Conservation (phyloP, 2,329 filamentous ascomycete genomes). For the Aspergillus quadrilineatus region DNA sequence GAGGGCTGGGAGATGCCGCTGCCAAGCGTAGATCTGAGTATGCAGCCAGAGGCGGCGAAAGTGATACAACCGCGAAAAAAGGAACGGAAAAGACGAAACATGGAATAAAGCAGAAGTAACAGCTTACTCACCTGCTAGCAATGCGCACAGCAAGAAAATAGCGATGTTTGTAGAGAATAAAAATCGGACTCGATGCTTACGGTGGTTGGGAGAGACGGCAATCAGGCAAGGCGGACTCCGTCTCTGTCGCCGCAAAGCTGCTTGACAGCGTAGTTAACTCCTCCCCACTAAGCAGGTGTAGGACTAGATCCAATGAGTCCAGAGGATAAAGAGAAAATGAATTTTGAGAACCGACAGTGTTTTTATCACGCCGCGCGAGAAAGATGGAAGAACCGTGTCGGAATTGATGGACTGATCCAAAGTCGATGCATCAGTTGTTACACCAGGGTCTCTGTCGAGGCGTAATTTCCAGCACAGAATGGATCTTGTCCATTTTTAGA, state of each 20-base stretch:
- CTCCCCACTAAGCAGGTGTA: background rate
- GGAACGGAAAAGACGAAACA: slow-evolving; percentile 2
- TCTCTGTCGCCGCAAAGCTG: slow-evolving; percentile 1
- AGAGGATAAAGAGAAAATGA: background rate
- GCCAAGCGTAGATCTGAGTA: slow-evolving; percentile 38
- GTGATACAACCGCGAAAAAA: slow-evolving; percentile 16
- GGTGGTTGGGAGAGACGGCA: slow-evolving; percentile 10
- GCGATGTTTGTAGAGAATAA: background rate
- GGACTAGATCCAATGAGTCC: background rate
- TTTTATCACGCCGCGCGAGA: background rate
- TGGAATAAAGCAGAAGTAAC: background rate
- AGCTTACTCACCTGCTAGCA: background rate
- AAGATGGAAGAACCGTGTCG: background rate
- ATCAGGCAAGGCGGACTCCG: slow-evolving; percentile 5
- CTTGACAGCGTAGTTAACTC: background rate
- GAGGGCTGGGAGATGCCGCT: slow-evolving; percentile 35
- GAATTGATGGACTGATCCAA: slow-evolving; percentile 11
- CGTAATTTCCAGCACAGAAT: slow-evolving; percentile 30
- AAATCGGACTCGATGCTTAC: slow-evolving; percentile 5
- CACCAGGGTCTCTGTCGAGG: slow-evolving; percentile 15
- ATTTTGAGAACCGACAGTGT: background rate
- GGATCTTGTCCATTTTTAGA: slow-evolving; percentile 15
- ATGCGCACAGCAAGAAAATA: background rate
- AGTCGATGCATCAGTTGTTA: slow-evolving; percentile 16
- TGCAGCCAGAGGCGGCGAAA: slow-evolving; percentile 22